Conservation (phyloP, 2,329 filamentous ascomycete species). For the Escovopsis sp. region DNA sequence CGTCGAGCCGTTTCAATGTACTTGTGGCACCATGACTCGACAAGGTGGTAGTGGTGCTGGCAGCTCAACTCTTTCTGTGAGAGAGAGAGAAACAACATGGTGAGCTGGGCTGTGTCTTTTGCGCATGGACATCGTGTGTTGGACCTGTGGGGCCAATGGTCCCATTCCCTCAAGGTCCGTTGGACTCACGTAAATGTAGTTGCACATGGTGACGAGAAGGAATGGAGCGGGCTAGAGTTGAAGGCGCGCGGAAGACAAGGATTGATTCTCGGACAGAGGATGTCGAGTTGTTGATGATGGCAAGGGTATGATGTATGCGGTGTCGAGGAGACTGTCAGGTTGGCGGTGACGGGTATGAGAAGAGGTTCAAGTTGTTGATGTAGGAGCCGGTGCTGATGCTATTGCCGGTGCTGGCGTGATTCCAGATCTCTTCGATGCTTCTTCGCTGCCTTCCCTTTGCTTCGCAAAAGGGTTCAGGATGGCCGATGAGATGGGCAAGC, state of each 20-base stretch:
- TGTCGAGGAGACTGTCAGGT: no score
- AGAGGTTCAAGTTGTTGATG: no score
- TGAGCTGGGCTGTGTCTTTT: conserved; percentile 3
- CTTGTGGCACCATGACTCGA: conserved; percentile 31
- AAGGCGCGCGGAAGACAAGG: not conserved
- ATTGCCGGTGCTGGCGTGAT: no score
- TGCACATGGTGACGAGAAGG: conserved; percentile 26
- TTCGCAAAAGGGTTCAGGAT: not conserved
- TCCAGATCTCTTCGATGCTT: not conserved
- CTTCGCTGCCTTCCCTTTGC: no score
- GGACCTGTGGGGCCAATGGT: not conserved
- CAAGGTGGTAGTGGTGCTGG: conserved; percentile 34
- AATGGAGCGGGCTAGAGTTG: not conserved
- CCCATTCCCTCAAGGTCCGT: not conserved
- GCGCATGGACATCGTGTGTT: no score
- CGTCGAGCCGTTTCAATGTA: conserved; percentile 30
- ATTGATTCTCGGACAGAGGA: not conserved
- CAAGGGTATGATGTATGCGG: not conserved
- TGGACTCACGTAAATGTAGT: conserved; percentile 32
- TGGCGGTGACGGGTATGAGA: not conserved
- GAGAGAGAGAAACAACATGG: not conserved
- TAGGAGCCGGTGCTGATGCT: no score
- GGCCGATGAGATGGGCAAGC: conserved; percentile 1
- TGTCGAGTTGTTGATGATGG: not conserved
- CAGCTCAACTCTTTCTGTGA: conserved; percentile 36